These are phyloP conservation scores for Euptelea pleiosperma DNA, from an alignment of 164 flowering plant species.

Conservation along the genomic window DNA sequence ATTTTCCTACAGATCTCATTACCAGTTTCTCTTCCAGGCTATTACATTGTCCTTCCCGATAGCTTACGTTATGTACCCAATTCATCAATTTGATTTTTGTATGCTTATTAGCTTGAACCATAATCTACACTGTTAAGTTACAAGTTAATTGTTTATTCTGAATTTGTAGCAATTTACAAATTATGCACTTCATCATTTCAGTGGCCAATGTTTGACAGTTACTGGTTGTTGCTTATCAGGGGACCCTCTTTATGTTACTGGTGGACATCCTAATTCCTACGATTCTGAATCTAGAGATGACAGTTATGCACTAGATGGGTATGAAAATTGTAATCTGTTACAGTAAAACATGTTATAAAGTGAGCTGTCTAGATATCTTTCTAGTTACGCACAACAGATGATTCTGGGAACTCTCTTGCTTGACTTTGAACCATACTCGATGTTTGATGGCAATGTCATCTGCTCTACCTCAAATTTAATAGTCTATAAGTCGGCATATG, in stretches of 20 bases:
- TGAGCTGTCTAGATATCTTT: background rate
- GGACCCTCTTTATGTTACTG: constrained; percentile 78
- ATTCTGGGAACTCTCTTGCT: background rate
- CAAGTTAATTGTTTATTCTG: background rate
- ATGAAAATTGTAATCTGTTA: constrained; percentile 15
- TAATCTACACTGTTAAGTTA: background rate
- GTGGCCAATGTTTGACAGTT: background rate
- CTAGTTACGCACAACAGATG: too few relatives aligned
- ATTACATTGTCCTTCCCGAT: too few relatives aligned
- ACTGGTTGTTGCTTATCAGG: constrained; percentile 41
- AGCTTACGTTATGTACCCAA: too few relatives aligned
- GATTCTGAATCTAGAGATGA: constrained; percentile 41
- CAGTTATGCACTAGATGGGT: constrained; percentile 75
- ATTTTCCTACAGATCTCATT: too few relatives aligned
- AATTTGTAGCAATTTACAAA: background rate
- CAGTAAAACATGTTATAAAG: background rate
- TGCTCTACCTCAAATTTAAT: too few relatives aligned
- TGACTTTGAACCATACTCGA: constrained; percentile 4
- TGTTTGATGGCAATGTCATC: too few relatives aligned
- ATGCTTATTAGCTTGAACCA: background rate
- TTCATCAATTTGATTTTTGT: background rate
- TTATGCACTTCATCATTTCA: background rate
- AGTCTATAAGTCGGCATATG: too few relatives aligned
- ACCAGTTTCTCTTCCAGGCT: too few relatives aligned
- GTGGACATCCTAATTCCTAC: constrained; percentile 65